Conservation (phyloP, 148 eudicot species). For the Polygonum maritimum region DNA sequence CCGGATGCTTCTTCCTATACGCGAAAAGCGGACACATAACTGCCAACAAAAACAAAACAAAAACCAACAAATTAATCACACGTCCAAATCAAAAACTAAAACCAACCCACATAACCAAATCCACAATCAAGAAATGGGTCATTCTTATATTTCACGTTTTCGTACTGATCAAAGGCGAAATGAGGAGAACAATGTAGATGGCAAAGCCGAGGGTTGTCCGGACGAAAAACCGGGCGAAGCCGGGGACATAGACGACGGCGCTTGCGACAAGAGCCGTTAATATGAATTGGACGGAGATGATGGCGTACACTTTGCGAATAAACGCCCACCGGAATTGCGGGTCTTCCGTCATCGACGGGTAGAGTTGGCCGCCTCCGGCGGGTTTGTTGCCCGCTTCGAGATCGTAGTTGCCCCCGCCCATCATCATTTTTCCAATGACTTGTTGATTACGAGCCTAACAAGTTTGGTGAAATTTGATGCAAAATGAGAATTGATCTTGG, state of each 20-base stretch:
- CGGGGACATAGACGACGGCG: conserved; percentile 19
- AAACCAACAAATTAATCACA: not conserved
- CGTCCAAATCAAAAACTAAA: not conserved
- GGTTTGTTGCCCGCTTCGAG: conserved; percentile 10
- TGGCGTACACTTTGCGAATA: conserved; percentile 48
- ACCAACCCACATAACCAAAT: not conserved
- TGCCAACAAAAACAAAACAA: not conserved
- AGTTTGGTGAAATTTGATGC: not conserved
- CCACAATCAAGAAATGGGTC: not conserved
- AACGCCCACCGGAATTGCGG: conserved; percentile 50
- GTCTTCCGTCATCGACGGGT: conserved; percentile 39
- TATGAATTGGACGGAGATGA: conserved; percentile 35
- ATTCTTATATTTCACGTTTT: not conserved
- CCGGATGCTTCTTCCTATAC: conserved; percentile 8
- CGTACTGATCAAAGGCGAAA: conserved; percentile 35
- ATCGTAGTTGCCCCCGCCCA: not conserved
- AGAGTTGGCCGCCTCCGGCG: conserved; percentile 15
- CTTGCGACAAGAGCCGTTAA: conserved; percentile 31
- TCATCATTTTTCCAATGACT: not conserved
- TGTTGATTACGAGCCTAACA: too few species aligned
- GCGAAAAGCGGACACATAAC: conserved; percentile 10
- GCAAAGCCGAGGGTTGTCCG: conserved; percentile 18
- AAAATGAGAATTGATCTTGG: not conserved
- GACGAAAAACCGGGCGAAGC: conserved; percentile 21
- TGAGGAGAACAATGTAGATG: conserved; percentile 17